These are phyloP conservation scores for Solanum sejunctum DNA, from an alignment of 257 asterid genomes.

Conservation along the genomic window DNA sequence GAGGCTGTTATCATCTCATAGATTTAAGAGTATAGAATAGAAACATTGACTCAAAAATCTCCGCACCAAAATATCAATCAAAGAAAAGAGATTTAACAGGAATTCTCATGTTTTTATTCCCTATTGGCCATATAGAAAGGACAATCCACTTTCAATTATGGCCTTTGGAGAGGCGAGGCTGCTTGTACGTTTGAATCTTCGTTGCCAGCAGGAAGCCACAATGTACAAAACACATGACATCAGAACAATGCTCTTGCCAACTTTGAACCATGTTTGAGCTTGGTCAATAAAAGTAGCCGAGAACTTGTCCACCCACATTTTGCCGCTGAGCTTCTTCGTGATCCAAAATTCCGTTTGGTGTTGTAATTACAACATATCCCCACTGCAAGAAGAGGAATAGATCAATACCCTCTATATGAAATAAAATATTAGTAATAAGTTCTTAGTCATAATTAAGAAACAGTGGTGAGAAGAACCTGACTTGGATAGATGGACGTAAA, in stretches of 20 bases:
- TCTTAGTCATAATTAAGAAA: not conserved
- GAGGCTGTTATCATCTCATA: not conserved
- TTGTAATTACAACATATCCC: constrained; percentile 88
- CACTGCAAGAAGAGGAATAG: constrained; percentile 40
- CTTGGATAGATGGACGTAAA: not conserved
- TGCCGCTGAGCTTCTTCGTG: constrained; percentile 88
- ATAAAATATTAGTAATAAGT: not conserved
- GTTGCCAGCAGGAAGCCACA: not conserved
- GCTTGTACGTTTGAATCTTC: not conserved
- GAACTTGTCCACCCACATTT: constrained; percentile 89
- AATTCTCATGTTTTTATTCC: not conserved
- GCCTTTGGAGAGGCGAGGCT: not conserved
- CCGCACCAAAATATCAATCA: not conserved
- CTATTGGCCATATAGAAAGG: not conserved
- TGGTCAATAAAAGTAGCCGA: constrained; percentile 74
- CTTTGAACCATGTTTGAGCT: not conserved
- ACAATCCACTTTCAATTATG: not conserved
- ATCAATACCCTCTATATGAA: not conserved
- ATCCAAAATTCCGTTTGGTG: constrained; percentile 93
- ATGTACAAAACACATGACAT: not conserved
- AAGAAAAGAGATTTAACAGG: not conserved
- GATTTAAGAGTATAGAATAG: not conserved
- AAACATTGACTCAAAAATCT: not conserved
- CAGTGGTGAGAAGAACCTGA: not conserved
- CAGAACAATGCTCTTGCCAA: not conserved